A percentile compares a stretch with the other conserved stretches of the same genome.
Evolutionary conservation across 345 rosid species (phyloP).

Genomic region (Eucalyptus regnans): DNA sequence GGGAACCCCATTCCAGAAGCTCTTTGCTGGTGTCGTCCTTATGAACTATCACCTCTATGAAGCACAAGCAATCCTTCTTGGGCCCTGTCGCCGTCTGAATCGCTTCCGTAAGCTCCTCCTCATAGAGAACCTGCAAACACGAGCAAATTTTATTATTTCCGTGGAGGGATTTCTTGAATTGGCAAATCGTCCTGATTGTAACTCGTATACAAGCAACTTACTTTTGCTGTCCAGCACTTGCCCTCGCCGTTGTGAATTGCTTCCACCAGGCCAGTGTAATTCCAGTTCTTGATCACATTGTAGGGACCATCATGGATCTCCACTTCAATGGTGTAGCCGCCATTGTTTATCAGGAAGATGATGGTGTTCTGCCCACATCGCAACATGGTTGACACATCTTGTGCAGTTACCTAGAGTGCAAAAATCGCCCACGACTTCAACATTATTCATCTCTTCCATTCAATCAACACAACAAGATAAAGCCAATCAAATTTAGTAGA

Average conservation of each 20-base stretch:
- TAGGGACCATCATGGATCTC: constrained; percentile 84
- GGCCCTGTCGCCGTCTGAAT: constrained; percentile 2
- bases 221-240: constrained; percentile 80
- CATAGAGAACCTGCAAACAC: constrained; percentile 31
- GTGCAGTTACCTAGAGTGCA: constrained; percentile 46
- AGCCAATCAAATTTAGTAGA: background rate
- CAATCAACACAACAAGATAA: background rate
- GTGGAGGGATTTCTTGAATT: background rate
- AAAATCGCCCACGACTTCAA: background rate
- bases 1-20: constrained; percentile 66
- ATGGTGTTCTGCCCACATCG: constrained; percentile 50
- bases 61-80: constrained; percentile 28
- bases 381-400: constrained; percentile 70
- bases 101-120: constrained; percentile 55
- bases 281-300: constrained; percentile 84
- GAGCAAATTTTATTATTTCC: background rate
- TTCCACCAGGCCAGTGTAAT: constrained; percentile 55
- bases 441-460: background rate
- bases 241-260: constrained; percentile 16
- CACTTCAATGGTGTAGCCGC: constrained; percentile 76
- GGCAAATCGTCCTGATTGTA: background rate
- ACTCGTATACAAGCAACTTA: background rate
- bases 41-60: constrained; percentile 64
- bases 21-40: constrained; percentile 59
- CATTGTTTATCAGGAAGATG: constrained; percentile 71